Evolutionary conservation across 352 stramenopile genomes (phyloP).

Genomic region (Pythium periplocum): DNA sequence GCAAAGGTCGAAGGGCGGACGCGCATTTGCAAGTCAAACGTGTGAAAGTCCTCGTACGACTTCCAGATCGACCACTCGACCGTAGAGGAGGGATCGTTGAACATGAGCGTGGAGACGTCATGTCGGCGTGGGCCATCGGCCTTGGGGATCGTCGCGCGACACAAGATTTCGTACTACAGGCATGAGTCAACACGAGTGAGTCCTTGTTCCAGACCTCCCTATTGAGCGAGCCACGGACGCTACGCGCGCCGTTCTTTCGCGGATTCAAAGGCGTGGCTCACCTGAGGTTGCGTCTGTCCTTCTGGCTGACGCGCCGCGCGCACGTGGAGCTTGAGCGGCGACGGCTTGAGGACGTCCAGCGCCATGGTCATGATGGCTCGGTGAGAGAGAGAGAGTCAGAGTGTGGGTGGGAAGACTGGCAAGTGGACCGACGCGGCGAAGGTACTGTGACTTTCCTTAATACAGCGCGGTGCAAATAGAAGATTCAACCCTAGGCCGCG

Average conservation of each 20-base stretch:
- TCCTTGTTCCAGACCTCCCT: too few species aligned
- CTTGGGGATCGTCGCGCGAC: conserved; percentile 3
- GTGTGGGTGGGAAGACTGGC: conserved; percentile 1
- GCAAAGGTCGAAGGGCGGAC: conserved; percentile 44
- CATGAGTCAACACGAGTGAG: not conserved
- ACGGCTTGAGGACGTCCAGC: conserved; percentile 22
- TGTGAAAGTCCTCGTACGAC: conserved; percentile 75
- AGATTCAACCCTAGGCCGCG: conserved; percentile 13
- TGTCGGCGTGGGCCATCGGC: too few species aligned
- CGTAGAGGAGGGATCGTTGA: too few species aligned
- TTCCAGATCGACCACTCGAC: conserved; percentile 78
- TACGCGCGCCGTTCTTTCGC: too few species aligned
- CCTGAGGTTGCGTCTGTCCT: too few species aligned
- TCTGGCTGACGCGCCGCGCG: conserved; percentile 5
- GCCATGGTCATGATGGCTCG: conserved; percentile 5
- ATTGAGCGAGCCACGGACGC: too few species aligned
- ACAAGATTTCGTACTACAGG: conserved; percentile 15
- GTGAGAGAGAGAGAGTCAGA: conserved; percentile 13
- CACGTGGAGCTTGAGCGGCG: conserved; percentile 21
- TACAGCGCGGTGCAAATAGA: conserved; percentile 5
- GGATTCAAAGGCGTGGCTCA: too few species aligned
- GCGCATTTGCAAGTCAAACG: conserved; percentile 63
- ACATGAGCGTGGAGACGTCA: too few species aligned
- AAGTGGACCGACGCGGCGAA: too few species aligned
- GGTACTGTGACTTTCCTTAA: not conserved